phyloP scores from a whole-genome alignment of 352 stramenopile genomes.

The Aphanomyces euteiches region DNA sequence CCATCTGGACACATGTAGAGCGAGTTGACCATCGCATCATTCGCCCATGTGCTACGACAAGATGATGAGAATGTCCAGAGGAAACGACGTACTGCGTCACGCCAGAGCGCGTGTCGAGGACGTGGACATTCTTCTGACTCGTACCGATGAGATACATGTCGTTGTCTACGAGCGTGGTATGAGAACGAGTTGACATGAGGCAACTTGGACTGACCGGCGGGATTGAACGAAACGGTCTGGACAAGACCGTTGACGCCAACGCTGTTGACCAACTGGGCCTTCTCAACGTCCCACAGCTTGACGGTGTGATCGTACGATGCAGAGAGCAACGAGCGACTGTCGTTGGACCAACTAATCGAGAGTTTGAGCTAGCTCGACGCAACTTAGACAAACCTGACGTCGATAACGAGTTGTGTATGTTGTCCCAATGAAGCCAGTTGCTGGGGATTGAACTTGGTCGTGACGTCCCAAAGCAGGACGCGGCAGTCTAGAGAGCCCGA shows the following conservation, averaged over 20 bases:
- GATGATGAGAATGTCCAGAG: background rate
- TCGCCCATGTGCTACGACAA: constrained; percentile 59
- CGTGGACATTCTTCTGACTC: constrained; percentile 73
- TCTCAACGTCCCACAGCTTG: constrained; percentile 85
- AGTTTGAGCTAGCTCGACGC: background rate
- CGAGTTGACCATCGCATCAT: constrained; percentile 85
- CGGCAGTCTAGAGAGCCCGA: constrained; percentile 78
- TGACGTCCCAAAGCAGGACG: constrained; percentile 83
- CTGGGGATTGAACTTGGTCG: constrained; percentile 85
- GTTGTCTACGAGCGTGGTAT: constrained; percentile 47
- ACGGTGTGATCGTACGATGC: constrained; percentile 85
- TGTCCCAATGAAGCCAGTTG: constrained; percentile 70
- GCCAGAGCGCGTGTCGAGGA: constrained; percentile 64
- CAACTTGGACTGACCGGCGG: constrained; percentile 41
- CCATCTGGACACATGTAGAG: constrained; percentile 73
- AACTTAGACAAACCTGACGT: constrained; percentile 45
- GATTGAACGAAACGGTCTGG: constrained; percentile 81
- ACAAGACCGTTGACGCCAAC: constrained; percentile 73
- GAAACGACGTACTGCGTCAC: constrained; percentile 32
- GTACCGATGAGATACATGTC: constrained; percentile 79
- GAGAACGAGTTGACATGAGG: background rate
- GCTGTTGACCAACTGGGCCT: constrained; percentile 58
- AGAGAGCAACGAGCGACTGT: constrained; percentile 67
- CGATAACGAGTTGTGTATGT: constrained; percentile 80
- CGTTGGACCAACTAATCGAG: constrained; percentile 57